phyloP scores from a whole-genome alignment of 345 rosid genomes.

The Geranium rotundifolium region DNA sequence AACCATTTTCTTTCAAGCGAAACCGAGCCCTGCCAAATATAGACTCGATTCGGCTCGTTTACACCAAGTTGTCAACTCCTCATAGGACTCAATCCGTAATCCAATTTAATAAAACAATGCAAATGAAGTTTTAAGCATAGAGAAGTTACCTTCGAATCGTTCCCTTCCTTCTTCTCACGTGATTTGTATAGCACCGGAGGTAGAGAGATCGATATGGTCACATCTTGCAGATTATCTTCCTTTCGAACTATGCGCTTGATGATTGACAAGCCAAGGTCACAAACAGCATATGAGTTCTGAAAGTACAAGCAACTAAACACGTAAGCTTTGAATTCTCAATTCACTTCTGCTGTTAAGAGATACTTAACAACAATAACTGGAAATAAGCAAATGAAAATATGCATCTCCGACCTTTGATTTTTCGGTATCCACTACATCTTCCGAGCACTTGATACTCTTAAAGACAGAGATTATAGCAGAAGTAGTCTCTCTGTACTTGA shows the following conservation, averaged over 20 bases:
- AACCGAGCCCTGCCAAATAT: too few relatives aligned
- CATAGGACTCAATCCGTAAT: too few relatives aligned
- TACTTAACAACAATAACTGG: not conserved
- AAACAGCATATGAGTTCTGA: conserved; percentile 85
- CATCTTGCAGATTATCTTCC: conserved; percentile 34
- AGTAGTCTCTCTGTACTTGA: conserved; percentile 50
- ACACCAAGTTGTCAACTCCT: too few relatives aligned
- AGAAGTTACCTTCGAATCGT: conserved; percentile 42
- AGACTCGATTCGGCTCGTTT: too few relatives aligned
- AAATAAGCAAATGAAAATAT: not conserved
- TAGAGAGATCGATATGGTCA: conserved; percentile 32
- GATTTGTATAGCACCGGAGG: conserved; percentile 58
- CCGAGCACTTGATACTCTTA: conserved; percentile 54
- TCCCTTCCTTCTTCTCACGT: conserved; percentile 48
- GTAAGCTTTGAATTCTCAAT: not conserved
- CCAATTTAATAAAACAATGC: not conserved
- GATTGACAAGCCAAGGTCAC: conserved; percentile 78
- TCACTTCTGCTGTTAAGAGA: not conserved
- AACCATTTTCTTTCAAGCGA: too few relatives aligned
- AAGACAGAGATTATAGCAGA: conserved; percentile 41
- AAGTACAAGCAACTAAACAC: not conserved
- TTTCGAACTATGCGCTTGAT: conserved; percentile 41
- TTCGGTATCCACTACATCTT: conserved; percentile 57
- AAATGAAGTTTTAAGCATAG: not conserved
- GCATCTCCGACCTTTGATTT: conserved; percentile 55